Evolutionary conservation across 805 yeast genomes (phyloP).

Genomic region (Martiniozyma abietophila): DNA sequence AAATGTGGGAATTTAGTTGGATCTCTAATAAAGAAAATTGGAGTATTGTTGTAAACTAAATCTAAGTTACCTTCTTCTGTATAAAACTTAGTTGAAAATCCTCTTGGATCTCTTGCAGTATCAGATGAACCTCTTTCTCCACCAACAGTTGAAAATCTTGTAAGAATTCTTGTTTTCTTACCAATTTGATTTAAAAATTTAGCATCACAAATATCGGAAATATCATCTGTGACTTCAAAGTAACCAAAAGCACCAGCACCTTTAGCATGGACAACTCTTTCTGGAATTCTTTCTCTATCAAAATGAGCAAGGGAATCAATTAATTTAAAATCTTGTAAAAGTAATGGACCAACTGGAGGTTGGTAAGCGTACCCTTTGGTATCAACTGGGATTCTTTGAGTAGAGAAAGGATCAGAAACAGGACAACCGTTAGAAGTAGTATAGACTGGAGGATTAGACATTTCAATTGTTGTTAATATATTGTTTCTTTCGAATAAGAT

Average conservation of each 20-base stretch:
- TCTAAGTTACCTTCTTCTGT: constrained; percentile 81
- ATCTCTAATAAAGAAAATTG: constrained; percentile 77
- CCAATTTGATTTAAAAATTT: constrained; percentile 67
- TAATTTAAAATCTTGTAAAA: constrained; percentile 73
- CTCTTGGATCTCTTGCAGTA: constrained; percentile 83
- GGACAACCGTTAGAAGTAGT: constrained; percentile 74
- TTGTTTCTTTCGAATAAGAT: too few relatives aligned
- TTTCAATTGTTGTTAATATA: too few relatives aligned
- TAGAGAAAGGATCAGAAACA: constrained; percentile 65
- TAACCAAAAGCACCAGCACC: constrained; percentile 88
- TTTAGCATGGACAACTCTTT: constrained; percentile 88
- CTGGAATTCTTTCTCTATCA: constrained; percentile 85
- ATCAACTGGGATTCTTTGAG: constrained; percentile 63
- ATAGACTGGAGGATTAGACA: constrained; percentile 43
- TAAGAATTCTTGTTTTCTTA: constrained; percentile 63
- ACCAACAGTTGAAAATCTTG: constrained; percentile 82
- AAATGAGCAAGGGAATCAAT: constrained; percentile 79
- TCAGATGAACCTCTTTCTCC: constrained; percentile 79
- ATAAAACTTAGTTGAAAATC: constrained; percentile 70
- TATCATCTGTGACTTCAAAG: constrained; percentile 82
- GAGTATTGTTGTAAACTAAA: constrained; percentile 80
- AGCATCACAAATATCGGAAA: constrained; percentile 61
- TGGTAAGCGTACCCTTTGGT: constrained; percentile 20
- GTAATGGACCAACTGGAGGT: constrained; percentile 53
- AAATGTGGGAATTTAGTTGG: constrained; percentile 81